Percentiles rank a stretch among this genome's conserved stretches.
Conservation (phyloP, 768 basidiomycete species). For the Naematelia encephala region DNA sequence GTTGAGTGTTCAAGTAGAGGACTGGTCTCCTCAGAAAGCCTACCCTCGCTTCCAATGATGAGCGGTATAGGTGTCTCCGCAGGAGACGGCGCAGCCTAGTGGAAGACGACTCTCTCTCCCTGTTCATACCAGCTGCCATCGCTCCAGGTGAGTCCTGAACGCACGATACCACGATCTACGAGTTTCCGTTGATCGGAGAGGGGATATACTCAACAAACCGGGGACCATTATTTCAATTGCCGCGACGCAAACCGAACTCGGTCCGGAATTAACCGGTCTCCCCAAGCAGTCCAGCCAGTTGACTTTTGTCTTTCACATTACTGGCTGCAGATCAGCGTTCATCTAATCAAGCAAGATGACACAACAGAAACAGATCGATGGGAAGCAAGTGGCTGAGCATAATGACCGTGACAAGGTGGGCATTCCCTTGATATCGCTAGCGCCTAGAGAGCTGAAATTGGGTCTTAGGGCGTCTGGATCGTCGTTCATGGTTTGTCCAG, state of each 20-base stretch:
- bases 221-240: no score
- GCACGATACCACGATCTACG: no score
- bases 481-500: constrained; percentile 41
- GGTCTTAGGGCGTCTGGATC: constrained; percentile 44
- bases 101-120: no score
- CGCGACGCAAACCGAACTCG: neutral
- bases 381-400: constrained; percentile 53
- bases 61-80: no score
- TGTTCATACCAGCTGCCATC: no score
- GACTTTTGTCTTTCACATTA: neutral
- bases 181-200: no score
- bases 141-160: no score
- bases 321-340: neutral
- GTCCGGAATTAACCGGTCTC: neutral
- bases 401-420: constrained; percentile 54
- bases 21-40: no score
- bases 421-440: neutral
- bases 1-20: no score
- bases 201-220: no score
- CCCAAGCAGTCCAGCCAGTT: neutral
- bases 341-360: neutral
- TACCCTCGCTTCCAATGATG: no score
- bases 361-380: constrained; percentile 32
- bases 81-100: no score
- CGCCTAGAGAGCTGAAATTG: constrained; percentile 1